Percentiles rank a stretch among this genome's conserved stretches.
Evolutionary conservation across 441 rosid genomes (phyloP).

Genomic region (Rhodomyrtus psidioides): DNA sequence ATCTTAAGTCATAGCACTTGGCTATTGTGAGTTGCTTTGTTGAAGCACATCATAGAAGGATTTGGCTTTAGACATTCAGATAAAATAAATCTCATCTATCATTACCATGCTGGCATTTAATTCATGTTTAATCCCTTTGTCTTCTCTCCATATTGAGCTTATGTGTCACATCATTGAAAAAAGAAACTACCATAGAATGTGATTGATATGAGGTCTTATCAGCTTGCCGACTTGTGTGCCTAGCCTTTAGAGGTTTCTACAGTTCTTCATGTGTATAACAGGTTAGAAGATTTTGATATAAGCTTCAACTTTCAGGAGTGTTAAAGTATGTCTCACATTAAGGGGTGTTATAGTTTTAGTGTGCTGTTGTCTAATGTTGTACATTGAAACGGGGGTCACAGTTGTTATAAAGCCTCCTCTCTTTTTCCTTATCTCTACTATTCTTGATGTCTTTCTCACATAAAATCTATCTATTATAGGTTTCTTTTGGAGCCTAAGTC

Average conservation of each 20-base stretch:
- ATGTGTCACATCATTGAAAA: background rate
- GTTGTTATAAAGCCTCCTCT: background rate
- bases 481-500: constrained; percentile 77
- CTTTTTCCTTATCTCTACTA: background rate
- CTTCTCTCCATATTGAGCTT: background rate
- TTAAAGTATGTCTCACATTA: background rate
- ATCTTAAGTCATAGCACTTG: background rate
- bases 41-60: background rate
- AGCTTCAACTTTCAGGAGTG: background rate
- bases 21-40: background rate
- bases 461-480: constrained; percentile 19
- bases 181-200: background rate
- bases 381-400: background rate
- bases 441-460: background rate
- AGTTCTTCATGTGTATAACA: background rate
- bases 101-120: background rate
- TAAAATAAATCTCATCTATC: background rate
- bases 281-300: background rate
- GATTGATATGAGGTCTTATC: background rate
- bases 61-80: background rate
- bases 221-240: background rate
- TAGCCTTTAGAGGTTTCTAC: background rate
- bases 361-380: background rate
- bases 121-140: background rate
- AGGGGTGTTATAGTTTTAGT: background rate